A percentile compares a stretch with the other conserved stretches of the same genome.
These are phyloP conservation scores for Hypericum androsaemum DNA, from an alignment of 345 rosid genomes.

Conservation along the genomic window DNA sequence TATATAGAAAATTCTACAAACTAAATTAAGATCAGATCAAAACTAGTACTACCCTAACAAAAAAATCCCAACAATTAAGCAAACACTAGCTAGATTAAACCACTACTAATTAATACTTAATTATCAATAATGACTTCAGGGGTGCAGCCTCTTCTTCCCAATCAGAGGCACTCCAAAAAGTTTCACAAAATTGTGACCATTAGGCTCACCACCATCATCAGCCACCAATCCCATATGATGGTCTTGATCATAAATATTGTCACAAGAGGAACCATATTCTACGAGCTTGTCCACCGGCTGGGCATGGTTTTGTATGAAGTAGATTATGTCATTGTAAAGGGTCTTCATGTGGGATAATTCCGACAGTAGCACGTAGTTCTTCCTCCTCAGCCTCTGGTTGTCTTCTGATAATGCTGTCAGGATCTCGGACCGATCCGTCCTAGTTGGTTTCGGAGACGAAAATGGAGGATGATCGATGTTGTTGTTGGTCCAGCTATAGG, in stretches of 20 bases:
- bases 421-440: constrained; percentile 5
- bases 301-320: constrained; percentile 53
- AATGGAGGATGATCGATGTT: background rate
- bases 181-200: constrained; percentile 17
- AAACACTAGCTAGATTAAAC: too few relatives aligned
- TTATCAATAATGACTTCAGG: constrained; percentile 21
- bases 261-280: constrained; percentile 20
- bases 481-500: too few relatives aligned
- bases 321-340: constrained; percentile 52
- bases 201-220: constrained; percentile 11
- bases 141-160: constrained; percentile 40
- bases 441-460: constrained; percentile 10
- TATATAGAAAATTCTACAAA: too few relatives aligned
- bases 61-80: too few relatives aligned
- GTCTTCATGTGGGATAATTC: constrained; percentile 51
- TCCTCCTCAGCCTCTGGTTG: constrained; percentile 37
- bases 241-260: background rate
- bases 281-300: constrained; percentile 12
- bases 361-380: constrained; percentile 42
- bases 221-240: constrained; percentile 8
- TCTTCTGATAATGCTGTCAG: constrained; percentile 39
- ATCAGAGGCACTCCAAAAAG: constrained; percentile 42
- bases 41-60: too few relatives aligned
- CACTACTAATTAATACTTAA: background rate
- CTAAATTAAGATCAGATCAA: too few relatives aligned